Conservation (phyloP, 495 filamentous ascomycete genomes). For the Paragyromitra xinjiangensis region DNA sequence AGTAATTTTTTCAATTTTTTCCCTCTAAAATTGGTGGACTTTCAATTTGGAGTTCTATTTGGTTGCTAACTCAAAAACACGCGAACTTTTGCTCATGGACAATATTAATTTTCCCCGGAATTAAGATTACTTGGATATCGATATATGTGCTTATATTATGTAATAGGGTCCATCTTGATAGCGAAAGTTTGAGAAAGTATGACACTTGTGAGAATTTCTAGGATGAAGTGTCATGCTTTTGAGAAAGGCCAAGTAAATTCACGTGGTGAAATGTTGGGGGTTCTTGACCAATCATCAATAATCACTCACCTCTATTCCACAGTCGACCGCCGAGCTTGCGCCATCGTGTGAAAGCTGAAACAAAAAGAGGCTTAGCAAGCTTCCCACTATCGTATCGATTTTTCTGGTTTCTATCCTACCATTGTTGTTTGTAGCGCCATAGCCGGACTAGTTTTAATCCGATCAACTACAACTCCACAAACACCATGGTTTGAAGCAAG, state of each 20-base stretch:
- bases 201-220: constrained; percentile 59
- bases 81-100: no score
- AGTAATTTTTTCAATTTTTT: no score
- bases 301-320: constrained; percentile 21
- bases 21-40: no score
- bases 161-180: neutral
- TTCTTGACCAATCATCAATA: constrained; percentile 18
- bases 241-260: constrained; percentile 58
- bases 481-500: neutral
- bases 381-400: neutral
- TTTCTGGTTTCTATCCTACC: neutral
- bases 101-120: constrained; percentile 34
- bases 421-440: neutral
- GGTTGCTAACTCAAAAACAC: no score
- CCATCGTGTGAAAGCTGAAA: neutral
- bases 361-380: neutral
- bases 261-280: constrained; percentile 61
- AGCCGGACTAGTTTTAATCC: no score
- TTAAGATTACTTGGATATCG: neutral
- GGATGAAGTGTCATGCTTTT: constrained; percentile 46
- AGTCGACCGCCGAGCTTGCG: constrained; percentile 48
- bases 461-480: no score
- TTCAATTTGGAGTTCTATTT: no score
- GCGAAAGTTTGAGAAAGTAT: constrained; percentile 39
- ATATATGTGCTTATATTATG: no score